Evolutionary conservation across 2,329 filamentous ascomycete genomes (phyloP).

Genomic region (Arthrobotrys conoides): DNA sequence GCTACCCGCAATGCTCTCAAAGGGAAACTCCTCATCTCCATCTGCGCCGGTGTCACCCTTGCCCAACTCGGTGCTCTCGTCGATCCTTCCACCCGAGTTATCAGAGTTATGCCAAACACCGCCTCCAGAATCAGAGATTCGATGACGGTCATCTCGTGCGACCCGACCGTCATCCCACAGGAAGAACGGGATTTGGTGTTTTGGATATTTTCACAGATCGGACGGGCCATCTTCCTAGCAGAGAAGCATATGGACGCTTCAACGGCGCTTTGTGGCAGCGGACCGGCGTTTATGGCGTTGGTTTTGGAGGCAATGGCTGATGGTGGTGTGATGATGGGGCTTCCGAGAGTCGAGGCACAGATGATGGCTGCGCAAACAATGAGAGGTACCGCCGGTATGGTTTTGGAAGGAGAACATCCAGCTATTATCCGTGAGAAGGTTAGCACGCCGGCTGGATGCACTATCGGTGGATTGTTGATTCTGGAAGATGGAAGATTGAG

Average conservation of each 20-base stretch:
- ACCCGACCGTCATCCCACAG: slow-evolving; percentile 72
- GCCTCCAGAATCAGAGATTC: slow-evolving; percentile 80
- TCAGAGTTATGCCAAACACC: slow-evolving; percentile 88
- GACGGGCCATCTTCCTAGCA: slow-evolving; percentile 78
- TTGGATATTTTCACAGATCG: slow-evolving; percentile 83
- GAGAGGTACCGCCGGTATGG: slow-evolving; percentile 78
- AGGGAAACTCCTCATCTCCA: slow-evolving; percentile 85
- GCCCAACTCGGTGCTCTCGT: slow-evolving; percentile 76
- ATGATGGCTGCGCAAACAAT: slow-evolving; percentile 85
- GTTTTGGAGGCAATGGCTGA: slow-evolving; percentile 82
- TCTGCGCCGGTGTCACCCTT: slow-evolving; percentile 82
- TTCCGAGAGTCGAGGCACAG: slow-evolving; percentile 80
- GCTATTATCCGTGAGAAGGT: slow-evolving; percentile 82
- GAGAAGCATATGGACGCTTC: slow-evolving; percentile 78
- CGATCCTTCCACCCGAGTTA: slow-evolving; percentile 73
- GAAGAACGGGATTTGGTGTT: slow-evolving; percentile 73
- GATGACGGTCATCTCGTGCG: slow-evolving; percentile 83
- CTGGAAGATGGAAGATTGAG: slow-evolving; percentile 81
- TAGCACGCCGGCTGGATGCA: slow-evolving; percentile 83
- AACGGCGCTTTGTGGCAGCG: slow-evolving; percentile 81
- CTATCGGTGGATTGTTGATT: slow-evolving; percentile 79
- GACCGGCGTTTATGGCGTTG: slow-evolving; percentile 82
- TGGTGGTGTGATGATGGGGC: slow-evolving; percentile 82
- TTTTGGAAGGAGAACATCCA: slow-evolving; percentile 80
- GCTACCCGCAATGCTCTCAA: slow-evolving; percentile 80